phyloP scores from a whole-genome alignment of 1,284 basidiomycete genomes.

The Pyrrhoderma noxium region DNA sequence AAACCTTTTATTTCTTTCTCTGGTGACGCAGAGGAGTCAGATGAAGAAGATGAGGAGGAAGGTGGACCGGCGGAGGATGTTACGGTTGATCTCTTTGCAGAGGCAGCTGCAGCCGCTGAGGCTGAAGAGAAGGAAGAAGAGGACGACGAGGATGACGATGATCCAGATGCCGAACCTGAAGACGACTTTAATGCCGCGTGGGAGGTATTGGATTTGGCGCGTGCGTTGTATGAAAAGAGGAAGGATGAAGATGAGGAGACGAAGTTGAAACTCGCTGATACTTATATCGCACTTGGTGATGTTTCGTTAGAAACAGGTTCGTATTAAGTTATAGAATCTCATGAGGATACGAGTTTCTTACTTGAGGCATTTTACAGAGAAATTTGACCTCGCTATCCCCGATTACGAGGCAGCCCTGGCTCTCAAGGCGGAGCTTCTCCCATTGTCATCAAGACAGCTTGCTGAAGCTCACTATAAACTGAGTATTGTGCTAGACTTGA shows the following conservation, averaged over 20 bases:
- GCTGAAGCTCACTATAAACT: slow-evolving; percentile 88
- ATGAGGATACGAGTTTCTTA: slow-evolving; percentile 4
- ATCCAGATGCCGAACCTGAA: slow-evolving; percentile 67
- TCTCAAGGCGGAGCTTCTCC: slow-evolving; percentile 66
- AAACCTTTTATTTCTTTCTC: slow-evolving; percentile 67
- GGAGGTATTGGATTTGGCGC: slow-evolving; percentile 86
- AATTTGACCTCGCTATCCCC: slow-evolving; percentile 83
- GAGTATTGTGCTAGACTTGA: slow-evolving; percentile 82
- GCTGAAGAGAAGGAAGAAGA: slow-evolving; percentile 32
- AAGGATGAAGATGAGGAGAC: slow-evolving; percentile 49
- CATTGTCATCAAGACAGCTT: slow-evolving; percentile 75
- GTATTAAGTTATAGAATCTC: slow-evolving; percentile 20
- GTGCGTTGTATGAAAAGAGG: slow-evolving; percentile 72
- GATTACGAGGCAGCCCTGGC: slow-evolving; percentile 73
- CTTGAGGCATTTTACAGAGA: slow-evolving; percentile 47
- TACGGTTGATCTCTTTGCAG: slow-evolving; percentile 56
- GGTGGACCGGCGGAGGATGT: slow-evolving; percentile 29
- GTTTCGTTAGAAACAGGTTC: slow-evolving; percentile 84
- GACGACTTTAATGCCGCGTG: slow-evolving; percentile 94
- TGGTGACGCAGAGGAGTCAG: slow-evolving; percentile 59
- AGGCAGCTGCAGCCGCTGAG: slow-evolving; percentile 37
- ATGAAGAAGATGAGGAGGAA: slow-evolving; percentile 34
- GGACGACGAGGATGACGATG: slow-evolving; percentile 39
- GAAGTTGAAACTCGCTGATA: slow-evolving; percentile 75
- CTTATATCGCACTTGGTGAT: slow-evolving; percentile 78